Base-by-base conservation (phyloP, 1,284 basidiomycete genomes). In the Schizophyllum commune region DNA sequence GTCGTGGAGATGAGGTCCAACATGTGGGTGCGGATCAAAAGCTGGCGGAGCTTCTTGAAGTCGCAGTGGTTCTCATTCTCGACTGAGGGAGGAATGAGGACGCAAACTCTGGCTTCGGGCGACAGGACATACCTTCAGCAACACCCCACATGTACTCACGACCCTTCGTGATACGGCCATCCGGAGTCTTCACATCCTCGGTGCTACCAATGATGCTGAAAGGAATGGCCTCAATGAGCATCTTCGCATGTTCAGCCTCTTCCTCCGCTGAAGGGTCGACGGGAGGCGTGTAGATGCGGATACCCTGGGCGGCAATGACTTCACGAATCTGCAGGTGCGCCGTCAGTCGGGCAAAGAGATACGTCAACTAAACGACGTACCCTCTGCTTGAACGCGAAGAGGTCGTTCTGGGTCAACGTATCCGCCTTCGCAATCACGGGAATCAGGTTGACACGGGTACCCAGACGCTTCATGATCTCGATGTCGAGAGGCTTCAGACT, bases 71-170 rank as follows among this genome's bases (percentile, higher is more conserved):
- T 89, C 79, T 98, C 96, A 73, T 99, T 98, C 79, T 99, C 96
- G 62, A 99, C 95, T 92, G 69, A 8, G 60, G 19, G 63, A 39
- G 6, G 61, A 55, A 32, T 56, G 32, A 20, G 21, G 32, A 55
- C 32, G 11, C 51, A 8, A 21, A 47, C 20, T 55, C 13, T 52
- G 39, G 59, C 56, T 22, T 51, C 34, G 58, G 32, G 64, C 56
- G 54, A 59, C 33, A 32, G 22, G 59, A 75, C 79, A 61, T 61
- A 91, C 91, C 91, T 80, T 99, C 96, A 22, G 96, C 96, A 32
- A 98, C 94, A 79, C 97, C 97, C 97, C 97, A 99, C n/a, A 97
- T 86, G 75, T 99, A 99, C 74, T 98, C 93, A 70, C 97, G 89
- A 55, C 97, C 96, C 77, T 98, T 98, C 73, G 99, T 96, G 34